Percentiles rank a stretch among this genome's conserved stretches.
Conservation (phyloP, 768 basidiomycete genomes). For the Pleurotus platypus region DNA sequence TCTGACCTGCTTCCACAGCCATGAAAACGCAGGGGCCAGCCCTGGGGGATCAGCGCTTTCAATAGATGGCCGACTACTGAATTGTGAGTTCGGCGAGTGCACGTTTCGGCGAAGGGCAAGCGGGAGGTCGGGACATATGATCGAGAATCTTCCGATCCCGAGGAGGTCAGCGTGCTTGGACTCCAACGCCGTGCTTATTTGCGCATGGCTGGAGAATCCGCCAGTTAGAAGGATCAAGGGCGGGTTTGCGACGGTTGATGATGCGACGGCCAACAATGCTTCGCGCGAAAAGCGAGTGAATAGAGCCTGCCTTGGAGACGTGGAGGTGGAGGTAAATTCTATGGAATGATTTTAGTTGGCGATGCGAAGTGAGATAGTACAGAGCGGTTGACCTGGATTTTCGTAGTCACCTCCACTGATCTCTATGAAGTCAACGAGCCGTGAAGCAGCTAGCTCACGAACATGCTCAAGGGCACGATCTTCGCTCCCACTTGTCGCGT, state of each 20-base stretch:
- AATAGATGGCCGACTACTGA: constrained; percentile 34
- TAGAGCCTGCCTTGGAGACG: constrained; percentile 57
- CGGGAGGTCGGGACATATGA: constrained; percentile 63
- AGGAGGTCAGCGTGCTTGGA: constrained; percentile 66
- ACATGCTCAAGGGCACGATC: constrained; percentile 60
- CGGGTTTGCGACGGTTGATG: constrained; percentile 21
- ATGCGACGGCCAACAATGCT: constrained; percentile 44
- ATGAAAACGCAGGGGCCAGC: constrained; percentile 18
- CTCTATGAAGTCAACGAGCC: constrained; percentile 77
- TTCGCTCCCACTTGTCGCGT: constrained; percentile 34
- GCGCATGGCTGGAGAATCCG: constrained; percentile 60
- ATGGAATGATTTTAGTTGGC: not conserved
- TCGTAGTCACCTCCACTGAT: constrained; percentile 88
- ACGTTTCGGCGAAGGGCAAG: constrained; percentile 22
- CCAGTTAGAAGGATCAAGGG: constrained; percentile 82
- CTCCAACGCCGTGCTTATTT: constrained; percentile 49
- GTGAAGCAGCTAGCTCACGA: constrained; percentile 57
- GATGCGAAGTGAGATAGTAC: not conserved
- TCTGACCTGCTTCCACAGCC: constrained; percentile 31
- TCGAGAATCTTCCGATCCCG: constrained; percentile 69
- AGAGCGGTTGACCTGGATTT: constrained; percentile 49
- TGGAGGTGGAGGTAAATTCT: constrained; percentile 41
- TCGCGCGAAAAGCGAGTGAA: constrained; percentile 66
- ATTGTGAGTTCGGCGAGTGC: constrained; percentile 20
- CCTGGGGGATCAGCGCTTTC: not conserved